These are phyloP conservation scores for Gonium pectorale DNA, from an alignment of 139 green algal genomes.

Conservation along the genomic window DNA sequence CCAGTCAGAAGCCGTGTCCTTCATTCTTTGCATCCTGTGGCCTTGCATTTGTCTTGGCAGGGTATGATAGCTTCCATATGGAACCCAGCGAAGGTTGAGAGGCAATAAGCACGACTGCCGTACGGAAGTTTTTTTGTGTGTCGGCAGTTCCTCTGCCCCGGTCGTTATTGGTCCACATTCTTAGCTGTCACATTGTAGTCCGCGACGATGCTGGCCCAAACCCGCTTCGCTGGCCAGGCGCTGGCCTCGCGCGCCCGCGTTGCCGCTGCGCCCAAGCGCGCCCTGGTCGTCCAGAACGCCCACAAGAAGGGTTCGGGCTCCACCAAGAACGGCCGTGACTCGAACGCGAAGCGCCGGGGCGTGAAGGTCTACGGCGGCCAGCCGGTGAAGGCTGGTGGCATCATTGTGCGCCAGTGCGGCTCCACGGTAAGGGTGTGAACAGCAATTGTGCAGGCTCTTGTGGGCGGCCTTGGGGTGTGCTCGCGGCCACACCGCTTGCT, in stretches of 20 bases:
- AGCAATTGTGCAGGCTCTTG: background rate
- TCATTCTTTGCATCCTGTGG: too few species aligned
- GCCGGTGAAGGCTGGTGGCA: constrained; percentile 91
- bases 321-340: constrained; percentile 99
- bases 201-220: constrained; percentile 44
- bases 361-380: constrained; percentile 98
- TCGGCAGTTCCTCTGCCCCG: too few species aligned
- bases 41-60: too few species aligned
- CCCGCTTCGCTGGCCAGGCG: constrained; percentile 24
- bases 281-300: constrained; percentile 61
- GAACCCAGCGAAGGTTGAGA: too few species aligned
- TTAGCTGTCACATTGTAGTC: too few species aligned
- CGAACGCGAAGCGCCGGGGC: constrained; percentile 87
- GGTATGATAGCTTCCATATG: too few species aligned
- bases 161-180: too few species aligned
- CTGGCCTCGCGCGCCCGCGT: constrained; percentile 30
- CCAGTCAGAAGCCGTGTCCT: too few species aligned
- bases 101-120: too few species aligned
- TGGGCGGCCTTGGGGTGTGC: too few species aligned
- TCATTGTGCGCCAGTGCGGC: constrained; percentile 96
- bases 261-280: constrained; percentile 32
- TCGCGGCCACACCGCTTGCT: too few species aligned
- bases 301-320: constrained; percentile 86
- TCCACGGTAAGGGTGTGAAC: constrained; percentile 76
- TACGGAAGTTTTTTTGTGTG: too few species aligned